Evolutionary conservation across 139 green algal species (phyloP).

Genomic region (Picochlorum sp.): DNA sequence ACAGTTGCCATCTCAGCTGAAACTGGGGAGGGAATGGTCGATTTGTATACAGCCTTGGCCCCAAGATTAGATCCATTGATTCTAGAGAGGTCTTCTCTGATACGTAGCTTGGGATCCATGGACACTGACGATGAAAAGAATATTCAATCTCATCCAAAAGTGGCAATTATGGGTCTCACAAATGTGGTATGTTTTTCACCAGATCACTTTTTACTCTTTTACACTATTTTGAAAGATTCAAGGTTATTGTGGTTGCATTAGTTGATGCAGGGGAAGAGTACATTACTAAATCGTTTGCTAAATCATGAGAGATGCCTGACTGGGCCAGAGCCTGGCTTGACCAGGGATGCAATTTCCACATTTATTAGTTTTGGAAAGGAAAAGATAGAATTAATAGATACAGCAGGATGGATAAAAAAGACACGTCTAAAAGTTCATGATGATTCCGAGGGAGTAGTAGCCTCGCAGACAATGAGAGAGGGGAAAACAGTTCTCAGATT

Average conservation of each 20-base stretch:
- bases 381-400: constrained; percentile 75
- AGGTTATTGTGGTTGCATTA: no score
- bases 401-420: constrained; percentile 74
- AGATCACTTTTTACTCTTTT: not conserved
- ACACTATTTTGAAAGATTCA: not conserved
- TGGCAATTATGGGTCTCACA: constrained; percentile 69
- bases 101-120: not conserved
- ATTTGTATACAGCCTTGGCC: constrained; percentile 53
- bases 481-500: constrained; percentile 37
- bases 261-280: constrained; percentile 60
- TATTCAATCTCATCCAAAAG: not conserved
- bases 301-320: constrained; percentile 66
- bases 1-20: constrained; percentile 73
- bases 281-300: constrained; percentile 72
- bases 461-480: constrained; percentile 14
- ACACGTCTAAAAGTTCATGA: constrained; percentile 27
- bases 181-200: constrained; percentile 39
- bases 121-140: not conserved
- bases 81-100: no score
- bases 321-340: constrained; percentile 86
- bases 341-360: constrained; percentile 61
- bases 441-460: constrained; percentile 38
- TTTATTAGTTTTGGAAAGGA: constrained; percentile 14
- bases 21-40: constrained; percentile 76
- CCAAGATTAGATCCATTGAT: constrained; percentile 35